Conservation (phyloP, 2,329 filamentous ascomycete species). For the Beauveria sp. region DNA sequence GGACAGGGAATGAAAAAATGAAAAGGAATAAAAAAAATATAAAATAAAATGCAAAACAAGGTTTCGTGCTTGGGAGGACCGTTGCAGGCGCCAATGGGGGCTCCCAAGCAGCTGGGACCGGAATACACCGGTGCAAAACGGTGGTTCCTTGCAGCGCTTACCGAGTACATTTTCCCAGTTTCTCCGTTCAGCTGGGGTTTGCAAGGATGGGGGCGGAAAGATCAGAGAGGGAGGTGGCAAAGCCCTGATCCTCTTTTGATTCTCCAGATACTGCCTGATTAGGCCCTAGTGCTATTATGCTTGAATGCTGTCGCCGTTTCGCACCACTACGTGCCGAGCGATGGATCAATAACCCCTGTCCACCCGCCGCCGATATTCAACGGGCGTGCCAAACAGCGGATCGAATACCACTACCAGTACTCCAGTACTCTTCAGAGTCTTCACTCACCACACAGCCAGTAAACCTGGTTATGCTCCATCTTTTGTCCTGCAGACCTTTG, state of each 20-base stretch:
- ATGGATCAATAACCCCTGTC: background rate
- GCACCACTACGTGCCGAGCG: background rate
- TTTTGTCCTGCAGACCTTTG: too few species aligned
- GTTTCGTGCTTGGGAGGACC: background rate
- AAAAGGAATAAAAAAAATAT: background rate
- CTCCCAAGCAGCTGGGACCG: slow-evolving; percentile 7
- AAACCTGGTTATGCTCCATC: too few species aligned
- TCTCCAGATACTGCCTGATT: slow-evolving; percentile 10
- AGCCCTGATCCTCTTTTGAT: background rate
- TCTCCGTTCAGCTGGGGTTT: slow-evolving; percentile 4
- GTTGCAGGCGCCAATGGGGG: background rate
- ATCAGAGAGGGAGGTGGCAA: slow-evolving; percentile 3
- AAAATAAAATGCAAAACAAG: background rate
- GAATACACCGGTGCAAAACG: slow-evolving; percentile 6
- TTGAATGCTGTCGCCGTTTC: slow-evolving; percentile 1
- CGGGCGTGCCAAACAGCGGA: slow-evolving; percentile 5
- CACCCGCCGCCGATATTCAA: slow-evolving; percentile 9
- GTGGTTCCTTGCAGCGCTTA: slow-evolving; percentile 9
- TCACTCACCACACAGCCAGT: background rate
- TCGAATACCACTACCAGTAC: background rate
- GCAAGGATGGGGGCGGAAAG: slow-evolving; percentile 3
- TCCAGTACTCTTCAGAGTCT: background rate
- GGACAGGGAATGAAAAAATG: background rate
- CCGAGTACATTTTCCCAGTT: background rate
- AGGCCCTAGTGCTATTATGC: background rate